Evolutionary conservation across 23 red algal genomes (phyloP).

Genomic region (Gracilaria gracilis): DNA sequence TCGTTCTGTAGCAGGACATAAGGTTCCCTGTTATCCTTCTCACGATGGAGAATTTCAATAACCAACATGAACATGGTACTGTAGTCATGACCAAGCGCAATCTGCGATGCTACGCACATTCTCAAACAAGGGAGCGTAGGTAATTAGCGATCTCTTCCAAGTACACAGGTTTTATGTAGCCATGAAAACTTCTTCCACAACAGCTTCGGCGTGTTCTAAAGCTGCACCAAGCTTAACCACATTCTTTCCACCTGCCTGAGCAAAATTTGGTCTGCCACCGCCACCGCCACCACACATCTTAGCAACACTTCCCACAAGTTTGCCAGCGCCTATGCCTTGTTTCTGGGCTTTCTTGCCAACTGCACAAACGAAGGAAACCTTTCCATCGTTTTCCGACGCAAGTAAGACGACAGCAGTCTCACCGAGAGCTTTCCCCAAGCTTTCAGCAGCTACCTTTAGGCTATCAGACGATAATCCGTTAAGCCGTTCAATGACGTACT

Average conservation of each 20-base stretch:
- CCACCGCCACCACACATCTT: slow-evolving; percentile 89
- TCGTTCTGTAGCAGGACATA: too few species aligned
- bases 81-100: too few species aligned
- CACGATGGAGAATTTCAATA: too few species aligned
- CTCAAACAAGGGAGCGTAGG: too few species aligned
- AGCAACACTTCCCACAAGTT: slow-evolving; percentile 77
- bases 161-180: slow-evolving; percentile 2
- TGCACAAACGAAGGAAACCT: slow-evolving; percentile 72
- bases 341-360: slow-evolving; percentile 69
- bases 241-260: slow-evolving; percentile 91
- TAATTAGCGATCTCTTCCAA: too few species aligned
- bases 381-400: slow-evolving; percentile 63
- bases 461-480: slow-evolving; percentile 76
- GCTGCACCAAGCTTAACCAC: slow-evolving; percentile 68
- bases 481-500: slow-evolving; percentile 48
- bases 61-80: too few species aligned
- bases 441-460: slow-evolving; percentile 73
- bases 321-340: slow-evolving; percentile 58
- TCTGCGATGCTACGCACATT: too few species aligned
- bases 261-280: slow-evolving; percentile 88
- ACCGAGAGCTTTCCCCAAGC: slow-evolving; percentile 44
- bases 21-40: too few species aligned
- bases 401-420: slow-evolving; percentile 66
- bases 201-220: slow-evolving; percentile 43
- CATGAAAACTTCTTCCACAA: neutral